Evolutionary conservation across 257 asterid genomes (phyloP).

Genomic region (Capsicum pubescens): DNA sequence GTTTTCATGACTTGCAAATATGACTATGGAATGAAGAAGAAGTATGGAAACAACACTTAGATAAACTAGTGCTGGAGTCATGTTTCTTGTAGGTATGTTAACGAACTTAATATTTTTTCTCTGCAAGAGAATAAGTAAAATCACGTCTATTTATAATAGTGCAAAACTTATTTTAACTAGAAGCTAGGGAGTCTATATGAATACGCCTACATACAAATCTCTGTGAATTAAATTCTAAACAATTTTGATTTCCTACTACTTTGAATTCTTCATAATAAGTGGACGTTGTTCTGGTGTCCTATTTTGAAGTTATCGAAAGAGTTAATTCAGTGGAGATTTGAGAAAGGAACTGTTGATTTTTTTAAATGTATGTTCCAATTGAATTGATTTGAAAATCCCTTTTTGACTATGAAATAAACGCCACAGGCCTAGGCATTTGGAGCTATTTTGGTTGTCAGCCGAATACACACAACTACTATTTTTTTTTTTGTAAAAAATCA

Average conservation of each 20-base stretch:
- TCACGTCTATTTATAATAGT: neutral
- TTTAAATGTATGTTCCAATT: neutral
- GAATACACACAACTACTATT: neutral
- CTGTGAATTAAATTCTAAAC: no score
- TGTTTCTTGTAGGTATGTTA: neutral
- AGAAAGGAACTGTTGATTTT: neutral
- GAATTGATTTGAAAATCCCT: neutral
- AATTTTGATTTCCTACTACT: neutral
- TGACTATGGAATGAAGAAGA: neutral
- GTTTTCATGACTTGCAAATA: constrained; percentile 6
- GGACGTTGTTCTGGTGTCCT: neutral
- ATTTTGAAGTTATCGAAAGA: neutral
- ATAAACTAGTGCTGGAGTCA: neutral
- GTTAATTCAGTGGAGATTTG: neutral
- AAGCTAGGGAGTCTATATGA: neutral
- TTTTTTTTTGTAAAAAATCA: neutral
- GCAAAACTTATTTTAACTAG: neutral
- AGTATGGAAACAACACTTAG: neutral
- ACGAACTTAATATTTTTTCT: neutral
- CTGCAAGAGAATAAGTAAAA: neutral
- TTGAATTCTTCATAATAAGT: neutral
- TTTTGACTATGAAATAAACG: neutral
- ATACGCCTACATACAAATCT: no score
- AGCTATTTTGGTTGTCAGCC: neutral
- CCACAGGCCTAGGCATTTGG: neutral